Conservation (phyloP, 257 asterid genomes). For the Jacaranda copaia region DNA sequence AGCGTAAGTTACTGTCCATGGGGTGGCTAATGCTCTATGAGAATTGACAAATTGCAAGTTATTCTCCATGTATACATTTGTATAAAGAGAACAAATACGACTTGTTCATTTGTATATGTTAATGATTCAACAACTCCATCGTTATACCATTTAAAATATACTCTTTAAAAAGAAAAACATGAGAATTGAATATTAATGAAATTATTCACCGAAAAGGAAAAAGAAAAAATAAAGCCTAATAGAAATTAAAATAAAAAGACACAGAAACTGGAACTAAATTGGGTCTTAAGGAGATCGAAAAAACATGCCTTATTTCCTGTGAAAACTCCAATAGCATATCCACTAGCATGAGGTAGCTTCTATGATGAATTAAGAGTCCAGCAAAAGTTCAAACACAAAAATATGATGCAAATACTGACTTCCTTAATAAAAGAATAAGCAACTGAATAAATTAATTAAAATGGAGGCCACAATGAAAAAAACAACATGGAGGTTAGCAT, state of each 20-base stretch:
- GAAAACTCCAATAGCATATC: conserved; percentile 73
- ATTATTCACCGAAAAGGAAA: no score
- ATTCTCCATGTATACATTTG: no score
- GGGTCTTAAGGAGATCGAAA: conserved; percentile 27
- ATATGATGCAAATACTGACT: conserved; percentile 23
- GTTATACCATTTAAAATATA: no score
- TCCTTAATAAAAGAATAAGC: conserved; percentile 20
- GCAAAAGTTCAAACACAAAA: conserved; percentile 35
- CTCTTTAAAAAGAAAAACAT: no score
- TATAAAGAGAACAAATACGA: no score
- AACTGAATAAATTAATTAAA: not conserved
- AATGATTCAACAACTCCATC: no score
- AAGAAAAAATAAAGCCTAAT: no score
- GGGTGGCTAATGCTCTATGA: no score
- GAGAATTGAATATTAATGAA: no score
- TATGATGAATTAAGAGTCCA: conserved; percentile 69
- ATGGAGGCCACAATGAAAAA: conserved; percentile 8
- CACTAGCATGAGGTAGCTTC: conserved; percentile 60
- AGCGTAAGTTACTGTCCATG: no score
- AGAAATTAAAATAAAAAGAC: not conserved
- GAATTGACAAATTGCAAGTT: no score
- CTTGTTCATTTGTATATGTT: no score
- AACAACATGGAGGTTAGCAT: not conserved
- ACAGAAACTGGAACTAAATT: conserved; percentile 20
- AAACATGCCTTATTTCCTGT: conserved; percentile 69